These are phyloP conservation scores for Yamadazyma endophytica DNA, from an alignment of 805 yeast genomes.

Conservation along the genomic window DNA sequence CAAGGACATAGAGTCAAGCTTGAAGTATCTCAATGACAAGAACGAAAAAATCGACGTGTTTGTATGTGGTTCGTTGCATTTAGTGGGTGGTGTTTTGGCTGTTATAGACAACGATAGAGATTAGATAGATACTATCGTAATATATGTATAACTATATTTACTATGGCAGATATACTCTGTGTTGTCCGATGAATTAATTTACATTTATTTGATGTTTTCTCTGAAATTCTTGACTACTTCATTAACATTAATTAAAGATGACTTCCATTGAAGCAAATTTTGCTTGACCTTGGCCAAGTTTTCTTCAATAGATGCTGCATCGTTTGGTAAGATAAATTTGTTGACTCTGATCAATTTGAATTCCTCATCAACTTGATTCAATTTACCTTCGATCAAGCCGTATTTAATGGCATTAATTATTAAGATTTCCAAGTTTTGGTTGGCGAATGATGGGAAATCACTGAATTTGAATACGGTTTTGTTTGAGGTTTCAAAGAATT, in stretches of 20 bases:
- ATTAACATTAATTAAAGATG: constrained; percentile 36
- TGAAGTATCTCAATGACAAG: constrained; percentile 37
- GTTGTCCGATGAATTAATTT: constrained; percentile 2
- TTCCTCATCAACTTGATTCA: constrained; percentile 38
- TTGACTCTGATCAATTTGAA: constrained; percentile 39
- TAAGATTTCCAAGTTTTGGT: constrained; percentile 34
- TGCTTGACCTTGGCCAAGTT: constrained; percentile 35
- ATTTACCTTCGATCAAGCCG: constrained; percentile 43
- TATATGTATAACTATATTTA: constrained; percentile 1
- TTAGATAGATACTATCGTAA: constrained; percentile 8
- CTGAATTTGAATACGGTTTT: constrained; percentile 24
- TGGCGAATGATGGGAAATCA: constrained; percentile 31
- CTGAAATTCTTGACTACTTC: constrained; percentile 39
- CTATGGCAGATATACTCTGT: constrained; percentile 3
- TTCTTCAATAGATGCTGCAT: constrained; percentile 18
- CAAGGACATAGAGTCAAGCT: constrained; percentile 73
- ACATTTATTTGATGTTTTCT: constrained; percentile 30
- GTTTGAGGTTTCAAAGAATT: constrained; percentile 24
- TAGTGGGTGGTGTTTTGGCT: constrained; percentile 90
- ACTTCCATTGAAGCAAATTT: constrained; percentile 35
- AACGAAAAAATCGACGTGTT: constrained; percentile 52
- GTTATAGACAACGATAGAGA: constrained; percentile 58
- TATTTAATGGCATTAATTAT: constrained; percentile 39
- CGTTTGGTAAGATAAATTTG: constrained; percentile 37
- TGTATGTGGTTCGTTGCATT: constrained; percentile 90